Evolutionary conservation across 257 asterid species (phyloP).

Genomic region (Echium plantagineum): DNA sequence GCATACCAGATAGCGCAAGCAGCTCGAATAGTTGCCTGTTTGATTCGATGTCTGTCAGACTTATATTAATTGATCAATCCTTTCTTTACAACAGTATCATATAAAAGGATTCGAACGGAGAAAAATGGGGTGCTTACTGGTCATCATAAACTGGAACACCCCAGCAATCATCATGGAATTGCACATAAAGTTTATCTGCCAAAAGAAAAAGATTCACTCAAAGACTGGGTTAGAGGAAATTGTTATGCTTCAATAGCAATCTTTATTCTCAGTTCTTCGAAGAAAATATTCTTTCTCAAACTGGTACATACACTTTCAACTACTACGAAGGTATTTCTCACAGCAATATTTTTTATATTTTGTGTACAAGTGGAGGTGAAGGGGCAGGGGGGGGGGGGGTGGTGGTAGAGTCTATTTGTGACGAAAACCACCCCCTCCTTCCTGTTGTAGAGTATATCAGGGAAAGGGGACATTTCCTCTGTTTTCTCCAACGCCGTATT

Average conservation of each 20-base stretch:
- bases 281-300: background rate
- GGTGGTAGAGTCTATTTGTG: too few relatives aligned
- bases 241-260: background rate
- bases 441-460: too few relatives aligned
- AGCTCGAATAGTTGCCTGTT: constrained; percentile 73
- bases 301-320: background rate
- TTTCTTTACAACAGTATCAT: background rate
- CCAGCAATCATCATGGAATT: constrained; percentile 96
- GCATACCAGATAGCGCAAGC: constrained; percentile 82
- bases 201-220: background rate
- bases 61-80: background rate
- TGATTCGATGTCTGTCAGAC: background rate
- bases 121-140: constrained; percentile 34
- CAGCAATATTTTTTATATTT: too few relatives aligned
- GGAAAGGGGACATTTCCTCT: too few relatives aligned
- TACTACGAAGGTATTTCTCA: too few relatives aligned
- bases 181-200: constrained; percentile 68
- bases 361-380: too few relatives aligned
- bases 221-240: background rate
- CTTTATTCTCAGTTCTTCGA: too few relatives aligned
- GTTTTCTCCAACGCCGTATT: too few relatives aligned
- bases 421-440: too few relatives aligned
- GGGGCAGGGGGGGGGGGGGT: too few relatives aligned
- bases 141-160: constrained; percentile 95
- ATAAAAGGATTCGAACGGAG: background rate